Conservation (phyloP, 306 rosid genomes). For the Rosa chinensis region DNA sequence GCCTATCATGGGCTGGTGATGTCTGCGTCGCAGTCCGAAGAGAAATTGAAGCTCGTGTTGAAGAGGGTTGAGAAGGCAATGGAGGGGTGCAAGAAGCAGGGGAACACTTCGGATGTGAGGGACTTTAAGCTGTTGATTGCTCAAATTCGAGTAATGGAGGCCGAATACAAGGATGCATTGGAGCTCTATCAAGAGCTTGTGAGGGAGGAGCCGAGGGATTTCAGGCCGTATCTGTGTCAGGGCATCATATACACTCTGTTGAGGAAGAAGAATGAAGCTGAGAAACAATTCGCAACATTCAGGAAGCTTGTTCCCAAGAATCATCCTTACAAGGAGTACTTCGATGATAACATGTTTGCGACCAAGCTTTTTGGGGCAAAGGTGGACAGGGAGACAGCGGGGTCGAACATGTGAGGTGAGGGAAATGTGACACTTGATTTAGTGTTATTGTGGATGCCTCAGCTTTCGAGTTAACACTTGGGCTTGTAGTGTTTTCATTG, state of each 20-base stretch:
- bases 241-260: constrained; percentile 79
- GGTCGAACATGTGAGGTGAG: constrained; percentile 47
- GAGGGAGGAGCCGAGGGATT: constrained; percentile 80
- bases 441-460: constrained; percentile 6
- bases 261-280: constrained; percentile 71
- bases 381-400: constrained; percentile 39
- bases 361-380: constrained; percentile 49
- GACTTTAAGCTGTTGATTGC: constrained; percentile 87
- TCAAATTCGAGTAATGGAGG: constrained; percentile 70
- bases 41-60: constrained; percentile 29
- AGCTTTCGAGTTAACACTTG: not conserved
- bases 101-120: constrained; percentile 57
- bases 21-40: constrained; percentile 44
- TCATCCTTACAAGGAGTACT: constrained; percentile 72
- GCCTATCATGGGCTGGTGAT: constrained; percentile 78
- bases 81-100: constrained; percentile 44
- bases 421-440: not conserved
- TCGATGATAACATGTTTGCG: constrained; percentile 74
- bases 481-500: constrained; percentile 12
- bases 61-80: constrained; percentile 54
- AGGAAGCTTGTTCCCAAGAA: constrained; percentile 71
- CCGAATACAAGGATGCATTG: constrained; percentile 63
- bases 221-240: constrained; percentile 85
- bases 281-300: constrained; percentile 70
- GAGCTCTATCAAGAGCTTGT: constrained; percentile 71